Conservation (phyloP, 2,329 filamentous ascomycete genomes). For the Fusarium miscanthi region DNA sequence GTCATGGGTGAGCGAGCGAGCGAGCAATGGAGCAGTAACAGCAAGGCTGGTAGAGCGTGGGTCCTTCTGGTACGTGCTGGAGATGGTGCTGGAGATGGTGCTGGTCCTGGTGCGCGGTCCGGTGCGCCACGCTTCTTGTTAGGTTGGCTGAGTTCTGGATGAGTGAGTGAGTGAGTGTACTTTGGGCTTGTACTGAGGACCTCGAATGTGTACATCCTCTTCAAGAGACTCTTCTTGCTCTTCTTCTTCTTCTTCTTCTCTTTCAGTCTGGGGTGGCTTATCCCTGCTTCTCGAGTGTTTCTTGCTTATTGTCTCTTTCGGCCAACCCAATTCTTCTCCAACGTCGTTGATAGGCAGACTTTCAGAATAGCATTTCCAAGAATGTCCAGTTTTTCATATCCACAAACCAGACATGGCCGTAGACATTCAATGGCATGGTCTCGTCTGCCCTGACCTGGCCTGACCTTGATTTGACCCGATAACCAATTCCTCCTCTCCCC, state of each 20-base stretch:
- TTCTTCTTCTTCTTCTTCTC: not conserved
- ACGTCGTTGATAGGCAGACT: not conserved
- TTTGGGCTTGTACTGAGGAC: constrained; percentile 32
- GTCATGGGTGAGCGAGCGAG: not conserved
- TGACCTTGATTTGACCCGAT: constrained; percentile 13
- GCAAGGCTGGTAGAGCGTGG: constrained; percentile 18
- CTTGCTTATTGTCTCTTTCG: constrained; percentile 29
- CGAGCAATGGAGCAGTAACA: not conserved
- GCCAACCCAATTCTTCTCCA: constrained; percentile 28
- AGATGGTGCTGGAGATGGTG: not conserved
- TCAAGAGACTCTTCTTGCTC: not conserved
- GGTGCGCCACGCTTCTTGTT: constrained; percentile 34
- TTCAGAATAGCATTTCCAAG: constrained; percentile 11
- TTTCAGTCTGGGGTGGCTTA: constrained; percentile 38
- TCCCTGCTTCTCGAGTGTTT: constrained; percentile 16
- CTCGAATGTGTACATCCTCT: constrained; percentile 13
- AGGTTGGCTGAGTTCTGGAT: not conserved
- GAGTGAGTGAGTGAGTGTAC: constrained; percentile 3
- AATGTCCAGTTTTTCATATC: not conserved
- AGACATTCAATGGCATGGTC: constrained; percentile 13
- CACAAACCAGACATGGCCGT: not conserved
- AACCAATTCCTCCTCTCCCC: constrained; percentile 2
- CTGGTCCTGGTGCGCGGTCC: constrained; percentile 33
- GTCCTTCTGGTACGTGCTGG: constrained; percentile 3
- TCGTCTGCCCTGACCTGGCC: constrained; percentile 5